Percentiles rank a stretch among this genome's conserved stretches.
phyloP scores from a whole-genome alignment of 1,284 basidiomycete genomes.

The Marasmius oreades region DNA sequence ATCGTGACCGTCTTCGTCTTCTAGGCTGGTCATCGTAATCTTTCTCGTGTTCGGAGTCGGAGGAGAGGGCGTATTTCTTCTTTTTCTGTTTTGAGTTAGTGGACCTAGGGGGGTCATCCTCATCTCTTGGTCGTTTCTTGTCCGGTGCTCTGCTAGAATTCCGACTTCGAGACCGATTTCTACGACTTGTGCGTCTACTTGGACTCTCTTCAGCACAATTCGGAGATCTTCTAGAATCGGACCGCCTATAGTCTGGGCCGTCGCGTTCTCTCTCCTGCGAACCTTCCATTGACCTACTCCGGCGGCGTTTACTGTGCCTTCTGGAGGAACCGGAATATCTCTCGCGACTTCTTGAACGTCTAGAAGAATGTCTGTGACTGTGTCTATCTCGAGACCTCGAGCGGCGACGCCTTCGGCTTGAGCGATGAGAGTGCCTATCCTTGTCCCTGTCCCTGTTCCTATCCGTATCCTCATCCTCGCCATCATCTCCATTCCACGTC shows the following conservation, averaged over 20 bases:
- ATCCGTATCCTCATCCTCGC: conserved; percentile 23
- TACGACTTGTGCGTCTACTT: conserved; percentile 2
- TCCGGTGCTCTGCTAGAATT: not conserved
- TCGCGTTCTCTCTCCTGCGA: not conserved
- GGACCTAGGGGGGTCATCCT: not conserved
- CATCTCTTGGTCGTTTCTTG: conserved; percentile 2
- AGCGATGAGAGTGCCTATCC: conserved; percentile 16
- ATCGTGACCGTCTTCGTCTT: not conserved
- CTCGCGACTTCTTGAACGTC: not conserved
- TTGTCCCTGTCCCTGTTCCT: conserved; percentile 8
- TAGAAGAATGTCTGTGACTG: not conserved
- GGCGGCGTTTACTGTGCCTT: conserved; percentile 11
- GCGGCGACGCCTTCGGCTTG: conserved; percentile 21
- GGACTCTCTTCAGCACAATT: conserved; percentile 18
- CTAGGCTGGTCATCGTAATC: not conserved
- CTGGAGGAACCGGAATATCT: not conserved
- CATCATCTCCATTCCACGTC: conserved; percentile 33
- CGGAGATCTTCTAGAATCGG: conserved; percentile 1
- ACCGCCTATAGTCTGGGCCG: not conserved
- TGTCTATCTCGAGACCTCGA: not conserved
- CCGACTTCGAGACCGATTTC: conserved; percentile 12
- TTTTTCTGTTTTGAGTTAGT: not conserved
- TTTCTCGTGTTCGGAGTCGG: conserved; percentile 2
- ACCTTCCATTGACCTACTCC: conserved; percentile 3
- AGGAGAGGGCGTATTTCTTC: conserved; percentile 6